Evolutionary conservation across 768 basidiomycete genomes (phyloP), one percentile per base, ranked within the genome.

Genomic region (Tephrocybe sp.): DNA sequence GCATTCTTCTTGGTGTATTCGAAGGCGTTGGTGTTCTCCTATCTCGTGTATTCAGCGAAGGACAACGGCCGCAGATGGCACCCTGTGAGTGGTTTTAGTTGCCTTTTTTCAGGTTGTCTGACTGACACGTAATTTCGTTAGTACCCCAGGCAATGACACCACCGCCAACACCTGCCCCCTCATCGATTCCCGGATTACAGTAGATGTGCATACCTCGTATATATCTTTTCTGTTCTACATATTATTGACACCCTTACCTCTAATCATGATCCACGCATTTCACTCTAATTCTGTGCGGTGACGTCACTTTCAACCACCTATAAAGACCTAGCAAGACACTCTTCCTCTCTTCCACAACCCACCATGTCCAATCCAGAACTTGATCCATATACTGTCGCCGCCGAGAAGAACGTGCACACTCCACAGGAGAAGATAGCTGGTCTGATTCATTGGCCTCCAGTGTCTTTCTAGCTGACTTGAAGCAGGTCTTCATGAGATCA

Each of bases 21-120:
- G 89, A 92, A 70, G 95, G 95, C 62, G 93, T 98, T 17, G 96
- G 96, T 59, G 95, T 98, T 7, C 76, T 98, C 20, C 74, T 98
- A 54, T 87, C 85, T 42, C 82, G 96, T 53, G 87, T 94, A 57
- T 89, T 97, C 68, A 89, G 87, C 62, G 90, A 91, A 64, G 82
- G 81, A 51, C 83, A 85, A 59, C 77, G 88, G 62, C 91, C 89
- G 58, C 87, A 88, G 64, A 73, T 90, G 69, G 85, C 88, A 54
- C 87, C 84, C 66, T 58, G 91, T 93, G 62, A 65, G 91, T 76
- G 14, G 16, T 31, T 39, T 6, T 10, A 32, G 7, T 26, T 40
- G 33, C 32, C 45, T 39, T 50, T 54, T 40, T n/a, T n/a, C 39
- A 38, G 46, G 23, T 36, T 38, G 10, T 33, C 31, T 48, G 6